Evolutionary conservation across 257 asterid species (phyloP).

Genomic region (Ligustrum vulgare): DNA sequence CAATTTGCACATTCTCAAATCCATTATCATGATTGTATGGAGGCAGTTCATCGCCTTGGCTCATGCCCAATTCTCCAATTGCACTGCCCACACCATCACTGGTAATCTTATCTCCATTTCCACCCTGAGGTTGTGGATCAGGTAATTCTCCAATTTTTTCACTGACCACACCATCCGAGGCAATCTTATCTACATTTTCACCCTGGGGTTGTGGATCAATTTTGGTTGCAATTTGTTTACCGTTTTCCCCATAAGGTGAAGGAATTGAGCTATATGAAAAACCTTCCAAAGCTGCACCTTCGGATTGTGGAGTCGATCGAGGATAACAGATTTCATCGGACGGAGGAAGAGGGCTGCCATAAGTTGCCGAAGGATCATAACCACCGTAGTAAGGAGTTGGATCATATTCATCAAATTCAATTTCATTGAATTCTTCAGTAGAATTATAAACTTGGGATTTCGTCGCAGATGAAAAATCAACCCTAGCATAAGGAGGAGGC

Average conservation of each 20-base stretch:
- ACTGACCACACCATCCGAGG: not conserved
- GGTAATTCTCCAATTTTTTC: slow-evolving; percentile 6
- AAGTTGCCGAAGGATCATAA: slow-evolving; percentile 50
- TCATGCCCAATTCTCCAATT: slow-evolving; percentile 11
- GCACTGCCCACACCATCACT: too few species aligned
- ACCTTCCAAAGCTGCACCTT: slow-evolving; percentile 13
- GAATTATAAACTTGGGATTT: slow-evolving; percentile 37
- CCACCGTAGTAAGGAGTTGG: slow-evolving; percentile 84
- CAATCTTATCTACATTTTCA: slow-evolving; percentile 25
- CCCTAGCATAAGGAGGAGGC: slow-evolving; percentile 26
- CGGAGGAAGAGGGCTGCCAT: slow-evolving; percentile 81
- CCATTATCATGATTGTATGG: slow-evolving; percentile 20
- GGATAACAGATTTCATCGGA: slow-evolving; percentile 71
- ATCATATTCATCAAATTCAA: slow-evolving; percentile 61
- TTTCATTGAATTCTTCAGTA: slow-evolving; percentile 29
- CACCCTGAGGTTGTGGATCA: not conserved
- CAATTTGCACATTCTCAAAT: slow-evolving; percentile 13
- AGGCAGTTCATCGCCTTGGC: slow-evolving; percentile 8
- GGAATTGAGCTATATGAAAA: slow-evolving; percentile 45
- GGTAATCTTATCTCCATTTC: slow-evolving; percentile 21
- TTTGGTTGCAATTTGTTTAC: slow-evolving; percentile 16
- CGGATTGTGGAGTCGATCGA: slow-evolving; percentile 33
- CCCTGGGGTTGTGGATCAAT: slow-evolving; percentile 4
- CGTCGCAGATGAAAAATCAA: slow-evolving; percentile 33
- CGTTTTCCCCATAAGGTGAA: slow-evolving; percentile 43